Base-by-base conservation (phyloP, 2,329 filamentous ascomycete species). In the Penicillium sp. region DNA sequence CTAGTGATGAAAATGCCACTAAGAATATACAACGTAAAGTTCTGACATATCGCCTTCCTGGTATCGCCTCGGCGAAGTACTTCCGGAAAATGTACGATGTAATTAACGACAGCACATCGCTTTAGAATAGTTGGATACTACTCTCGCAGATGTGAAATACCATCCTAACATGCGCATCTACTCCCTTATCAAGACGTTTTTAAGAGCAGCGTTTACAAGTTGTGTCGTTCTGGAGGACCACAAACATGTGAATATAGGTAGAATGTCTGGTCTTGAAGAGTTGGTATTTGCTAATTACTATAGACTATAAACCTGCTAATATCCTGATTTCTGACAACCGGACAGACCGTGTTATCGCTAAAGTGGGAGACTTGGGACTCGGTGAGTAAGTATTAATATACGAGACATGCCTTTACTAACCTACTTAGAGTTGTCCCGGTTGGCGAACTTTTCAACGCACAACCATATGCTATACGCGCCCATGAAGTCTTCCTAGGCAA, bases 381-480 rank as follows among this genome's bases (percentile, higher is more conserved):
- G 31, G 31, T 36, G 15, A 49, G 31, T 9, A 23, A 31, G 25
- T 31, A 41, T 21, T 41, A 1, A 51, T 29, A 51, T 7, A 12
- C 25, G 13, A 42, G 25, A 23, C 2, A 33, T 42, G 6, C 19
- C 4, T 6, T 39, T n/a, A n/a, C 36, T 31, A 7, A 42, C 1
- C 12, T 27, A n/a, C 36, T 23, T 29, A 33, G 42, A 31, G 49
- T 51, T 1, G 49, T 51, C 2, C 49, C 49, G 6, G 25, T 31
- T 4, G 36, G 36, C 19, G 13, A 41, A 17, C 27, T 42, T 15
- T 2, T 23, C 23, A 8, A 41, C 25, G 49, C 49, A 27, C 49
- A 51, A 13, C 49, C 36, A 51, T 51, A 42, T 42, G 49, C 49
- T 12, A 51, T 51, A 27, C 49, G 49, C 8, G 49, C 49, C 2